Evolutionary conservation across 805 yeast genomes (phyloP).

Genomic region (Danielozyma ontarioensis): DNA sequence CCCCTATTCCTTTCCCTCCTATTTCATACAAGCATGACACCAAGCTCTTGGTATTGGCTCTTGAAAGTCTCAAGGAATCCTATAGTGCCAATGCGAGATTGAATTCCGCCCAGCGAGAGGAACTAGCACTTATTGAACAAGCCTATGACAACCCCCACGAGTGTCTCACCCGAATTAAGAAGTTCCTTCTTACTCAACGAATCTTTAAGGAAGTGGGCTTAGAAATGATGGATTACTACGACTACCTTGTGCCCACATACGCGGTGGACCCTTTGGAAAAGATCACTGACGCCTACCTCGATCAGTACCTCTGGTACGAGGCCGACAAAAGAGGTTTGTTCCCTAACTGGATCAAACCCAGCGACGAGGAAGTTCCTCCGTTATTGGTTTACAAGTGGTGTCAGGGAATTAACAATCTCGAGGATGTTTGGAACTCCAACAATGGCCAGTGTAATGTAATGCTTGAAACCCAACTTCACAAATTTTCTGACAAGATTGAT

Average conservation of each 20-base stretch:
- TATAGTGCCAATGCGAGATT: conserved; percentile 63
- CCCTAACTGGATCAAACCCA: conserved; percentile 96
- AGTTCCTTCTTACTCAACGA: conserved; percentile 76
- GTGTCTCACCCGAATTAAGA: conserved; percentile 77
- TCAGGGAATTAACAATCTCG: conserved; percentile 78
- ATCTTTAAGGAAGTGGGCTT: conserved; percentile 85
- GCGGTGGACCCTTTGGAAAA: conserved; percentile 89
- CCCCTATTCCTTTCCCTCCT: conserved; percentile 93
- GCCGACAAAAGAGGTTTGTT: conserved; percentile 81
- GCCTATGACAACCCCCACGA: conserved; percentile 98
- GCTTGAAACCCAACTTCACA: conserved; percentile 69
- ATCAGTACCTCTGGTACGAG: conserved; percentile 95
- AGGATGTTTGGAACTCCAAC: conserved; percentile 71
- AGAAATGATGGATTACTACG: conserved; percentile 89
- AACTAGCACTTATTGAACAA: conserved; percentile 86
- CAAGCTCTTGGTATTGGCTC: conserved; percentile 79
- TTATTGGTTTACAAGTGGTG: conserved; percentile 89
- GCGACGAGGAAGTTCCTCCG: conserved; percentile 92
- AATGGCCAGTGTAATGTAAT: conserved; percentile 78
- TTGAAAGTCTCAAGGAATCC: conserved; percentile 80
- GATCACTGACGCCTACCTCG: conserved; percentile 92
- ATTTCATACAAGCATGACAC: conserved; percentile 89
- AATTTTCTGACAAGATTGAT: conserved; percentile 81
- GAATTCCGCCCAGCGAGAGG: conserved; percentile 87
- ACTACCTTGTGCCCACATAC: conserved; percentile 79